Evolutionary conservation across 176 grass and related monocot genomes (phyloP).

Genomic region (Carex kokanica): DNA sequence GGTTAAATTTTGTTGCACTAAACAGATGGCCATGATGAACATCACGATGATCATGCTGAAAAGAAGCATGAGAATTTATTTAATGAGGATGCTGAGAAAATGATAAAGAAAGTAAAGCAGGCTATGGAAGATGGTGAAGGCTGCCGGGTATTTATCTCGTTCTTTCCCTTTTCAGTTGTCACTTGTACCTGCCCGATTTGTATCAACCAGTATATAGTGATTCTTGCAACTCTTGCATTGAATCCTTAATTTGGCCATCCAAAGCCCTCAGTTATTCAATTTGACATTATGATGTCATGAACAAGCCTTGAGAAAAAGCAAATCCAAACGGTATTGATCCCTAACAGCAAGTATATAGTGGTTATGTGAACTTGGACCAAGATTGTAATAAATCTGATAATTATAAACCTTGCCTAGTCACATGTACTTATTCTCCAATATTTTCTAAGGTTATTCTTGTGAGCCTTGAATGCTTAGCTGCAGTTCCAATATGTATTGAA

Average conservation of each 20-base stretch:
- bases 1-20: slow-evolving; percentile 30
- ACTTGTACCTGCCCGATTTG: not conserved
- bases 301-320: not conserved
- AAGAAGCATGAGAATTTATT: slow-evolving; percentile 68
- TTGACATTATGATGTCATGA: not conserved
- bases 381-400: not conserved
- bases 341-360: not conserved
- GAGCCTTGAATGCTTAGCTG: not conserved
- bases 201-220: slow-evolving; percentile 3
- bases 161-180: slow-evolving; percentile 18
- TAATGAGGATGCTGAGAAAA: slow-evolving; percentile 79
- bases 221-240: not conserved
- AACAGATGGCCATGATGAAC: slow-evolving; percentile 60
- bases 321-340: not conserved
- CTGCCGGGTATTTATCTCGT: slow-evolving; percentile 55
- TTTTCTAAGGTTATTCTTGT: slow-evolving; percentile 22
- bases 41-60: slow-evolving; percentile 55
- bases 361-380: not conserved
- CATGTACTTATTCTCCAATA: slow-evolving; percentile 20
- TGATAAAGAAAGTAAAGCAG: slow-evolving; percentile 89
- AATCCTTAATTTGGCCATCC: not conserved
- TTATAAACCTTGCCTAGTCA: not conserved
- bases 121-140: slow-evolving; percentile 93
- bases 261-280: not conserved
- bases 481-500: not conserved